Evolutionary conservation across 495 filamentous ascomycete genomes (phyloP).

Genomic region (Stereocaulon alpinum): DNA sequence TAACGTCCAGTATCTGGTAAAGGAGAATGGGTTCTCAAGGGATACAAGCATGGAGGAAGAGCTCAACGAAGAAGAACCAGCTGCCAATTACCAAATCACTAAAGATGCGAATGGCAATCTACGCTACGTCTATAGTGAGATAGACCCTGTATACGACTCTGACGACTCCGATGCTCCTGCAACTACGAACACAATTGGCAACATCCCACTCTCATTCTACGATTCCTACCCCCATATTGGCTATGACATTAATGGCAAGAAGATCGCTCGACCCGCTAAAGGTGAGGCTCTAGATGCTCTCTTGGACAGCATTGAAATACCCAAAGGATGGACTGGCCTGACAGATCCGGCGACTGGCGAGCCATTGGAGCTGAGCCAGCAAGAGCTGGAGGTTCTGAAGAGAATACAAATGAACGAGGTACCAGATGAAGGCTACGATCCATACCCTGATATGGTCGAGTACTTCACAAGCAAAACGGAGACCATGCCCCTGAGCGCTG

Average conservation of each 20-base stretch:
- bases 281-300: slow-evolving; percentile 90
- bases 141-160: slow-evolving; percentile 91
- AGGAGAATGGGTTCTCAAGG: background rate
- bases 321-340: slow-evolving; percentile 94
- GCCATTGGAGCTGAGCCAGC: slow-evolving; percentile 73
- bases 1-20: slow-evolving; percentile 21
- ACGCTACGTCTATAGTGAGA: slow-evolving; percentile 73
- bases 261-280: slow-evolving; percentile 89
- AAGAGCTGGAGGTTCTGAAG: slow-evolving; percentile 80
- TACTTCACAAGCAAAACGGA: slow-evolving; percentile 87
- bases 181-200: slow-evolving; percentile 79
- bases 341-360: slow-evolving; percentile 89
- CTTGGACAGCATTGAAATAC: slow-evolving; percentile 93
- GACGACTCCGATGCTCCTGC: slow-evolving; percentile 81
- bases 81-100: slow-evolving; percentile 37
- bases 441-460: slow-evolving; percentile 84
- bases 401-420: slow-evolving; percentile 88
- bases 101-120: slow-evolving; percentile 64
- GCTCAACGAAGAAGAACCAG: slow-evolving; percentile 23
- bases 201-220: slow-evolving; percentile 91
- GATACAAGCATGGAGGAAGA: slow-evolving; percentile 17
- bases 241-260: slow-evolving; percentile 97
- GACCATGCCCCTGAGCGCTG: slow-evolving; percentile 87
- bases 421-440: slow-evolving; percentile 78
- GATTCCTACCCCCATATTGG: slow-evolving; percentile 97